Base-by-base conservation (phyloP, 805 yeast species). In the Nakazawaea holstii region DNA sequence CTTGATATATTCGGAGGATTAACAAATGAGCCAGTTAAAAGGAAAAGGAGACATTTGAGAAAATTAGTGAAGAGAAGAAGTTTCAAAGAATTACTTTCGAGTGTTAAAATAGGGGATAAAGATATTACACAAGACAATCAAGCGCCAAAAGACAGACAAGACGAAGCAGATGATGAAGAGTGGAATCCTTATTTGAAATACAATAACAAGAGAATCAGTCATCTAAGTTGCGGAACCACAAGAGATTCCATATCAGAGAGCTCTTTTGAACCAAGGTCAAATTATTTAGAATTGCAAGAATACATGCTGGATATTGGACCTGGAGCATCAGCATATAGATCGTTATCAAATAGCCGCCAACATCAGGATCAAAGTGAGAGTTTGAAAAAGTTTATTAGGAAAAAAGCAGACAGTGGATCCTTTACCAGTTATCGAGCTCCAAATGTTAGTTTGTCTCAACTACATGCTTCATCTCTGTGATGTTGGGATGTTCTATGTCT, bases 151-250 rank as follows among this genome's bases (percentile, higher is more conserved):
- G 39, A 9, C 13, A 9, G 15, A 14, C 32, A 27, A 38, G 26
- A 29, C 24, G 24, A 5, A 24, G 33, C 29, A 29, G 15, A 39
- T 10, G 35, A 39, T 29, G 9, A 39, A 4, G 6, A 39, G 14
- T 39, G 42, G 42, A 39, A 39, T 39, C 42, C 42, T 10, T 39
- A 39, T 29, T 28, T 13, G 36, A 33, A 15, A 33, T 8, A 3
- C 3, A 20, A 20, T 3, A 5, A 20, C 5, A 20, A 20, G 24
- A 20, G 24, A 20, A 3, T 20, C 24, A 20, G 24, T 3, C 24
- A 20, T 20, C 24, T 20, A 20, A 20, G 24, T 20, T 20, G 24
- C 24, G 24, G 24, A 20, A 20, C 24, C 24, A 20, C 24, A 3
- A 20, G 5, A 20, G 24, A 20, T 20, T 20, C 24, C 24, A 5